Evolutionary conservation across 306 rosid genomes (phyloP).

Genomic region (Begonia loranthoides): DNA sequence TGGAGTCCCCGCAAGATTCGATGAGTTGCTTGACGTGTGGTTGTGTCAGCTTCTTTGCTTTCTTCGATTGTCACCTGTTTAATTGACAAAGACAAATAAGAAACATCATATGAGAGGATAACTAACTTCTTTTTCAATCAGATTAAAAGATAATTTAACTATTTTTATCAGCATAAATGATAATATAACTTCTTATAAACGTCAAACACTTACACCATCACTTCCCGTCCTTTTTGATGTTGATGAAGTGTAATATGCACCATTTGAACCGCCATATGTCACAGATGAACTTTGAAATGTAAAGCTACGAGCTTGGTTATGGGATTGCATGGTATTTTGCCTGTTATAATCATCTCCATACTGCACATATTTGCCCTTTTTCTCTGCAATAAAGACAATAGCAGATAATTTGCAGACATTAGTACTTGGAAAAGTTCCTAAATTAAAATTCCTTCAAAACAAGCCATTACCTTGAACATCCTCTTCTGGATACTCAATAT

Average conservation of each 20-base stretch:
- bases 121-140: no score
- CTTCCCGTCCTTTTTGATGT: slow-evolving; percentile 52
- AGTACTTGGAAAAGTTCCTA: no score
- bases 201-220: slow-evolving; percentile 49
- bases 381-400: slow-evolving; percentile 24
- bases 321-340: slow-evolving; percentile 11
- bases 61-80: slow-evolving; percentile 59
- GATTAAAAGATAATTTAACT: no score
- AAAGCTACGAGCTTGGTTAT: slow-evolving; percentile 44
- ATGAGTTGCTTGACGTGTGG: slow-evolving; percentile 51
- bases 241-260: slow-evolving; percentile 49
- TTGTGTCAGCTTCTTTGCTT: slow-evolving; percentile 65
- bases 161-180: background rate
- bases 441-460: no score
- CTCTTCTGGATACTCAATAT: slow-evolving; percentile 41
- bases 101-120: slow-evolving; percentile 4
- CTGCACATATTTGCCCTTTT: slow-evolving; percentile 31
- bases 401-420: no score
- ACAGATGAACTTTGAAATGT: slow-evolving; percentile 66
- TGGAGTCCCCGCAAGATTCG: slow-evolving; percentile 47
- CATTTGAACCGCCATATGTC: slow-evolving; percentile 51
- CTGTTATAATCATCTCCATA: slow-evolving; percentile 14
- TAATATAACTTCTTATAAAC: no score
- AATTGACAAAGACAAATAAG: slow-evolving; percentile 12
- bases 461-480: slow-evolving; percentile 38